Evolutionary conservation across 768 basidiomycete genomes (phyloP).

Genomic region (Strobilomyces confusus): DNA sequence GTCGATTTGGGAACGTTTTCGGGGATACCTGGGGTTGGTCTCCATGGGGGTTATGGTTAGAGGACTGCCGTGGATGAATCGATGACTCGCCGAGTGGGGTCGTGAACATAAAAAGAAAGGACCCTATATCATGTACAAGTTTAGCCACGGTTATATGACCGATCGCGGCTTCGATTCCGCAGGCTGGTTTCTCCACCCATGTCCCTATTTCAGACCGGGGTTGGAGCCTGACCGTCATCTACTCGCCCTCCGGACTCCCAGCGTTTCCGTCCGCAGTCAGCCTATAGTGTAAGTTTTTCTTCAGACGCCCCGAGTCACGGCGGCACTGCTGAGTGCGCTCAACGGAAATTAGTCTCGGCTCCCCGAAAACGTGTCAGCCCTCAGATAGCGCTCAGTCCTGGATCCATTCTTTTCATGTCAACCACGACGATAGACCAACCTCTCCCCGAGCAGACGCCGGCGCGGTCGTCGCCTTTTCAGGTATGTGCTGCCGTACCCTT

Average conservation of each 20-base stretch:
- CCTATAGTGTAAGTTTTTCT: not conserved
- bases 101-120: slow-evolving; percentile 14
- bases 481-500: slow-evolving; percentile 15
- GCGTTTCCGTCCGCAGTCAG: not conserved
- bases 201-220: not conserved
- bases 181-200: slow-evolving; percentile 8
- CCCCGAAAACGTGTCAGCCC: slow-evolving; percentile 27
- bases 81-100: not conserved
- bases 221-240: not conserved
- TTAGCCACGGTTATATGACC: slow-evolving; percentile 5
- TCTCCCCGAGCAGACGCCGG: slow-evolving; percentile 20
- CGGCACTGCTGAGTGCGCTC: not conserved
- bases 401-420: slow-evolving; percentile 9
- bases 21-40: not conserved
- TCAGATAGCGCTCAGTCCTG: slow-evolving; percentile 20
- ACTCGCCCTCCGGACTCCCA: not conserved
- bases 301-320: not conserved
- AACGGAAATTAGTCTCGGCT: slow-evolving; percentile 22
- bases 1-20: slow-evolving; percentile 8
- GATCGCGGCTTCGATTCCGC: slow-evolving; percentile 7
- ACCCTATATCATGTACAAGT: slow-evolving; percentile 20
- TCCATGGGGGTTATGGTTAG: not conserved
- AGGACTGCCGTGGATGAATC: too few species aligned
- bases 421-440: slow-evolving; percentile 27
- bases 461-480: slow-evolving; percentile 26